These are phyloP conservation scores for Buddleja alternifolia DNA, from an alignment of 257 asterid species.

Conservation along the genomic window DNA sequence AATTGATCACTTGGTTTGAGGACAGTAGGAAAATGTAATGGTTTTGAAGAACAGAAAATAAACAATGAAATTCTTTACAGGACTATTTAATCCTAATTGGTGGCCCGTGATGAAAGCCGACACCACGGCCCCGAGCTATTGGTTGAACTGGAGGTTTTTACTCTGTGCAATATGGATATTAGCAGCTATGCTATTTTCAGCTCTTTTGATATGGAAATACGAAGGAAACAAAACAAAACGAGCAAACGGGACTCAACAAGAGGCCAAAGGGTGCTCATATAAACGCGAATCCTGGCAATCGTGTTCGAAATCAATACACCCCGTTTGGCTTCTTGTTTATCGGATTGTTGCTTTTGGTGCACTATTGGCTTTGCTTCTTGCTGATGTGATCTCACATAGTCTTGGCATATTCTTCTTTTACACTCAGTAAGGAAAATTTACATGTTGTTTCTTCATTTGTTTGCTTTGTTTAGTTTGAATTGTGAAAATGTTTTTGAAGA, in stretches of 20 bases:
- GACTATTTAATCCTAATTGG: conserved; percentile 42
- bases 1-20: too few relatives aligned
- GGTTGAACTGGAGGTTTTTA: conserved; percentile 90
- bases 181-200: conserved; percentile 41
- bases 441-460: conserved; percentile 14
- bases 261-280: conserved; percentile 40
- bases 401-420: conserved; percentile 59
- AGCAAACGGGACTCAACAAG: conserved; percentile 29
- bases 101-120: conserved; percentile 59
- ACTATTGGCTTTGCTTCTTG: conserved; percentile 57
- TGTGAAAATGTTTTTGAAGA: not conserved
- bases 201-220: conserved; percentile 61
- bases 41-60: conserved; percentile 20
- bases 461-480: not conserved
- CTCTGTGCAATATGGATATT: conserved; percentile 65
- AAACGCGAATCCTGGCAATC: conserved; percentile 74
- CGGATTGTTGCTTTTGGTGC: conserved; percentile 58
- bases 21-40: too few relatives aligned
- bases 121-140: conserved; percentile 67
- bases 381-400: conserved; percentile 53
- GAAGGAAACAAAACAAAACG: conserved; percentile 50
- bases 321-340: conserved; percentile 70
- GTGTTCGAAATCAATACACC: conserved; percentile 54
- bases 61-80: conserved; percentile 56
- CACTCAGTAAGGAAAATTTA: conserved; percentile 68